Conservation (phyloP, 202 grass and related monocot species). For the Musa balbisiana region DNA sequence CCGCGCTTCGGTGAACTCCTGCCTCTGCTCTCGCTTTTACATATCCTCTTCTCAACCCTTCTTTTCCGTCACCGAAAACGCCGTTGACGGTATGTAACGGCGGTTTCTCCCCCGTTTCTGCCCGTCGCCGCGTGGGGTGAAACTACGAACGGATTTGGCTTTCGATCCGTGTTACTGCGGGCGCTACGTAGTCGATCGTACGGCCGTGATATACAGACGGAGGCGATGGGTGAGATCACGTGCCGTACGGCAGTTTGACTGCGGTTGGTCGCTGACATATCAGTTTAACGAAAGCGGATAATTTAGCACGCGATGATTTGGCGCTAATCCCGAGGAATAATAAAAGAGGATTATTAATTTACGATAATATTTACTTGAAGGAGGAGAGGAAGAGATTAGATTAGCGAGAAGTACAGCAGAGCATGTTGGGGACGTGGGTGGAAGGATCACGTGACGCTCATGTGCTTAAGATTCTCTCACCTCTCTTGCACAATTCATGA, state of each 20-base stretch:
- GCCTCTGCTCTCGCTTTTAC: neutral
- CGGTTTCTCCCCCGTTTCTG: neutral
- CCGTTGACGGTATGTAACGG: neutral
- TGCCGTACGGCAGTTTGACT: conserved; percentile 6
- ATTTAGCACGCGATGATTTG: neutral
- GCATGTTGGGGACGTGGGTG: neutral
- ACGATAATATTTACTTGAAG: neutral
- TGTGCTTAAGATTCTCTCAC: neutral
- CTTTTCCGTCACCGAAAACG: conserved; percentile 7
- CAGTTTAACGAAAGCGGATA: neutral
- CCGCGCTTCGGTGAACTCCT: neutral
- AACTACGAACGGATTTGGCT: neutral
- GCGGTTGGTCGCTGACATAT: neutral
- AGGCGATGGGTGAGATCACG: neutral
- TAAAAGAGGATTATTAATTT: neutral
- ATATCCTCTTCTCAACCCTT: neutral
- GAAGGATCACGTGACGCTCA: neutral
- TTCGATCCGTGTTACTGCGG: neutral
- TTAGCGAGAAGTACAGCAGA: neutral
- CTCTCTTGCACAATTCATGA: no score
- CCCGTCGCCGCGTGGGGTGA: neutral
- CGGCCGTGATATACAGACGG: neutral
- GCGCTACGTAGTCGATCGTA: neutral
- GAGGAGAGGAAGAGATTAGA: neutral
- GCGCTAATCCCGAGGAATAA: neutral